phyloP scores from a whole-genome alignment of 805 yeast species.

The Hanseniaspora lindneri region DNA sequence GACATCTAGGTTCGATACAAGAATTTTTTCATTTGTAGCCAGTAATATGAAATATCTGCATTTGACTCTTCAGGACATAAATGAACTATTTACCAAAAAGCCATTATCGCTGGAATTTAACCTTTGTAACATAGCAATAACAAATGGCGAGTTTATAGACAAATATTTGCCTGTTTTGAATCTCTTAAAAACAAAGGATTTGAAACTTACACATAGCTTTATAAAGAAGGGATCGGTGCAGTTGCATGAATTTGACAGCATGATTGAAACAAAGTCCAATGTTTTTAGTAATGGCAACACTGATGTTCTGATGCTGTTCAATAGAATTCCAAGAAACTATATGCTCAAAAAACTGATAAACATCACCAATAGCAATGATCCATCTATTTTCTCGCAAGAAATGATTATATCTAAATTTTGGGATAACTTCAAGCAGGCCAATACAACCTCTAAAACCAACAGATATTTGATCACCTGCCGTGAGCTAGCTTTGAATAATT shows the following conservation, averaged over 20 bases:
- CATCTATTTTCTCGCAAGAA: conserved; percentile 5
- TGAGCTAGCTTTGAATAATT: conserved; percentile 2
- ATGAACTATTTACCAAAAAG: background rate
- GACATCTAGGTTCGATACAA: background rate
- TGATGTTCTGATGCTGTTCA: background rate
- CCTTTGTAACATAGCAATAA: background rate
- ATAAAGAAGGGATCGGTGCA: conserved; percentile 5
- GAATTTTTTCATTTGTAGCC: background rate
- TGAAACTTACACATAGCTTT: background rate
- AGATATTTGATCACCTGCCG: conserved; percentile 3
- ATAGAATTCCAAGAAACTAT: conserved; percentile 12
- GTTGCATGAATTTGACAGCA: background rate
- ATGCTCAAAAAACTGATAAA: conserved; percentile 3
- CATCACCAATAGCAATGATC: background rate
- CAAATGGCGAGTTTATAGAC: background rate
- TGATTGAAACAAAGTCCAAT: background rate
- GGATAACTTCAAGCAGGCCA: conserved; percentile 12
- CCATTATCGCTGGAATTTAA: background rate
- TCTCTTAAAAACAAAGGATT: conserved; percentile 5
- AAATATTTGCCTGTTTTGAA: conserved; percentile 3
- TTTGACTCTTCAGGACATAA: conserved; percentile 8
- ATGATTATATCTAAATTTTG: conserved; percentile 10
- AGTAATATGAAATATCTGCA: background rate
- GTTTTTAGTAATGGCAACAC: background rate
- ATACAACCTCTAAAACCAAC: conserved; percentile 10